A percentile compares a stretch with the other conserved stretches of the same genome.
These are phyloP conservation scores for Malbranchea zuffiana DNA, from an alignment of 2,329 filamentous ascomycete species.

Conservation along the genomic window DNA sequence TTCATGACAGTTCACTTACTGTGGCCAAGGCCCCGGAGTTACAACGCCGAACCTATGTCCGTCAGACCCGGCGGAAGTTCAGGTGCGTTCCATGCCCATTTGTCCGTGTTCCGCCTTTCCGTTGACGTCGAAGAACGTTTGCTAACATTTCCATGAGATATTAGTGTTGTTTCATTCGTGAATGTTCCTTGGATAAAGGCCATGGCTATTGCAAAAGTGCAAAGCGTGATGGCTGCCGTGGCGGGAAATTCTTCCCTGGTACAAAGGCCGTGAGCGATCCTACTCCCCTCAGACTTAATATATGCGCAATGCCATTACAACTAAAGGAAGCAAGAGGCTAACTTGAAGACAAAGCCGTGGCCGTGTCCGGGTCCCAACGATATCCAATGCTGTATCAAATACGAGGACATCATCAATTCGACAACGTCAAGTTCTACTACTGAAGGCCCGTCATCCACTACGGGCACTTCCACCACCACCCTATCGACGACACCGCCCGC, in stretches of 20 bases:
- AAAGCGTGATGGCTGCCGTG: constrained; percentile 3
- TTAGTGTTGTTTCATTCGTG: constrained; percentile 9
- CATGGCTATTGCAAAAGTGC: constrained; percentile 6
- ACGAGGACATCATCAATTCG: not conserved
- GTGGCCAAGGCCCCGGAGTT: too few relatives aligned
- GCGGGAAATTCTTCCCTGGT: constrained; percentile 7
- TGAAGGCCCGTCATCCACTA: not conserved
- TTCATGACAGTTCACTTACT: not conserved
- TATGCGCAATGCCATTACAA: not conserved
- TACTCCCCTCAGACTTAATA: not conserved
- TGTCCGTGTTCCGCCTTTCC: too few relatives aligned
- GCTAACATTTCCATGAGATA: too few relatives aligned
- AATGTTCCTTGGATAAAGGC: constrained; percentile 5
- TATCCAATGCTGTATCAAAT: constrained; percentile 10
- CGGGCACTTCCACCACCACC: not conserved
- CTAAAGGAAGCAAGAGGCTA: too few relatives aligned
- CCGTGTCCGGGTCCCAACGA: constrained; percentile 7
- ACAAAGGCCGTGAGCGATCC: constrained; percentile 1
- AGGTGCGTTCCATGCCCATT: too few relatives aligned
- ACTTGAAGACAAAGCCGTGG: not conserved
- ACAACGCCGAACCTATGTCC: too few relatives aligned
- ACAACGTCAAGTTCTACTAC: not conserved
- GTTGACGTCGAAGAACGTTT: too few relatives aligned
- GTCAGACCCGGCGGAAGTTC: too few relatives aligned
- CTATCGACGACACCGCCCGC: not conserved